phyloP scores from a whole-genome alignment of 495 filamentous ascomycete genomes.

The Podospora pseudoanserina region DNA sequence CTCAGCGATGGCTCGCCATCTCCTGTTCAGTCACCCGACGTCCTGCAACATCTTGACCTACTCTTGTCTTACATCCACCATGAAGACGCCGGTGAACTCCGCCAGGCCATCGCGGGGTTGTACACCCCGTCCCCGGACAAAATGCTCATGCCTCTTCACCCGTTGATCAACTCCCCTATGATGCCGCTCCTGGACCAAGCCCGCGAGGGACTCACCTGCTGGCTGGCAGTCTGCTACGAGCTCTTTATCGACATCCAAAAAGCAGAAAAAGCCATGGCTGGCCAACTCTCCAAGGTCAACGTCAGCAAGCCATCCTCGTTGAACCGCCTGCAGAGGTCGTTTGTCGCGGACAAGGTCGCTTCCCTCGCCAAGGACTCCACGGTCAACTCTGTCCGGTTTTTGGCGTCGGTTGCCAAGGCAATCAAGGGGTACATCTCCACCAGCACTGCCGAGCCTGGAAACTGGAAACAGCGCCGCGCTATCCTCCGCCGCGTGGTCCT shows the following conservation, averaged over 20 bases:
- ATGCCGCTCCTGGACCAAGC: slow-evolving; percentile 37
- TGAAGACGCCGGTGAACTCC: slow-evolving; percentile 26
- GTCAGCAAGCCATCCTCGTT: slow-evolving; percentile 57
- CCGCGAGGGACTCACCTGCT: slow-evolving; percentile 35
- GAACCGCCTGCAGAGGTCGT: slow-evolving; percentile 67
- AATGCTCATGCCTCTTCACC: slow-evolving; percentile 56
- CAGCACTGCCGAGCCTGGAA: slow-evolving; percentile 20
- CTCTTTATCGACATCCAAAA: slow-evolving; percentile 44
- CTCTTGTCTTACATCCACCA: slow-evolving; percentile 28
- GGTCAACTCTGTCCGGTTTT: slow-evolving; percentile 40
- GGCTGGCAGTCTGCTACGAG: slow-evolving; percentile 50
- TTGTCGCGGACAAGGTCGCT: slow-evolving; percentile 54
- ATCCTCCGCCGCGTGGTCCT: slow-evolving; percentile 47
- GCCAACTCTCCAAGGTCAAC: slow-evolving; percentile 34
- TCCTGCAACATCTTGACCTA: slow-evolving; percentile 16
- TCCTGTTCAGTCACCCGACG: slow-evolving; percentile 21
- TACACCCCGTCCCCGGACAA: slow-evolving; percentile 25
- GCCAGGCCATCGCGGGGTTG: slow-evolving; percentile 24
- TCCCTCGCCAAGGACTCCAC: slow-evolving; percentile 65
- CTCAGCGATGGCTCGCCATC: slow-evolving; percentile 11
- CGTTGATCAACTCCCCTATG: slow-evolving; percentile 60
- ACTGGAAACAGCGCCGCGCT: slow-evolving; percentile 34
- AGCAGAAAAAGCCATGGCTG: slow-evolving; percentile 29
- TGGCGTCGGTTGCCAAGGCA: slow-evolving; percentile 31
- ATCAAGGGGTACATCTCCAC: slow-evolving; percentile 34